phyloP scores from a whole-genome alignment of 2,329 filamentous ascomycete genomes.

The Colletotrichum lupini region DNA sequence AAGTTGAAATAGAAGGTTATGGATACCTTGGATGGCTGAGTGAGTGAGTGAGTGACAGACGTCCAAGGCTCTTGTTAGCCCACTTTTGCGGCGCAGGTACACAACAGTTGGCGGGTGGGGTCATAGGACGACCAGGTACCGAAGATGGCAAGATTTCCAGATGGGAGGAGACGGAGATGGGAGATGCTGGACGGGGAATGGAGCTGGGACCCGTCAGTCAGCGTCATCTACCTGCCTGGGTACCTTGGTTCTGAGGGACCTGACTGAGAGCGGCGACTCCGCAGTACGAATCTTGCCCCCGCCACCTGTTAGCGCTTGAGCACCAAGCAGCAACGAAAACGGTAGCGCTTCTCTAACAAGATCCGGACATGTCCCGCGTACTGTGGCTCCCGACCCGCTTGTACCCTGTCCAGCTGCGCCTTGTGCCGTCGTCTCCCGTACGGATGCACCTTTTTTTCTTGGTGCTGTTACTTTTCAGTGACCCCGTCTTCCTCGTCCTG shows the following conservation, averaged over 20 bases:
- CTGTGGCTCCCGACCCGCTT: neutral
- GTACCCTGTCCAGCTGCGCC: neutral
- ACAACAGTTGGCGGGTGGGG: neutral
- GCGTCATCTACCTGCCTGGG: conserved; percentile 20
- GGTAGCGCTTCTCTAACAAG: neutral
- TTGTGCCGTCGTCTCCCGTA: conserved; percentile 12
- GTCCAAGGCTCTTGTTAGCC: neutral
- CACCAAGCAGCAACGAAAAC: neutral
- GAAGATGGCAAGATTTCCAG: neutral
- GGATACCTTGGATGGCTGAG: no score
- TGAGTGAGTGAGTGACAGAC: neutral
- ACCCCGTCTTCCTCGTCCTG: neutral
- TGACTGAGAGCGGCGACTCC: conserved; percentile 18
- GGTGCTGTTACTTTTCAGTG: neutral
- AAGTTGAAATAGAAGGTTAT: no score
- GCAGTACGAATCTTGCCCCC: conserved; percentile 20
- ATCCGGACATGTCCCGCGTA: neutral
- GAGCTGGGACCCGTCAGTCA: conserved; percentile 22
- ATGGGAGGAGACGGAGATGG: neutral
- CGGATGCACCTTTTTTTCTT: neutral
- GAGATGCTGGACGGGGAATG: conserved; percentile 10
- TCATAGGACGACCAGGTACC: neutral
- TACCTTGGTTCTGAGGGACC: neutral
- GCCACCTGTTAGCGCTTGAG: conserved; percentile 21
- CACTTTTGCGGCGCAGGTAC: conserved; percentile 2